A percentile compares a stretch with the other conserved stretches of the same genome.
These are phyloP conservation scores for Hygrocybe coccinea DNA, from an alignment of 768 basidiomycete genomes.

Conservation along the genomic window DNA sequence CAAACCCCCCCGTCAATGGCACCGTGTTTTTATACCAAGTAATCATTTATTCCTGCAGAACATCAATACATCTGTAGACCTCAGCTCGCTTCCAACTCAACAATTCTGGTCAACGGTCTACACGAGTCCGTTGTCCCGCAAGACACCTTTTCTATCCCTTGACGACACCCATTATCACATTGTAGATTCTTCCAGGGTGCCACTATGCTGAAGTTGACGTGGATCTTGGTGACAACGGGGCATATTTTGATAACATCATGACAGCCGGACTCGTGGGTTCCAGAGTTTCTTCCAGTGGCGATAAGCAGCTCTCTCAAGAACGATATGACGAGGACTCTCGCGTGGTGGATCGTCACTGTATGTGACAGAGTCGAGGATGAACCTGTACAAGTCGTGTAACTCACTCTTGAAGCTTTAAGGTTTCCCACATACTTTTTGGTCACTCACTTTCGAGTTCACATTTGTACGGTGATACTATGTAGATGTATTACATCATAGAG, in stretches of 20 bases:
- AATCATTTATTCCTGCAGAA: not conserved
- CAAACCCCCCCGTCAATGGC: not conserved
- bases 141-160: not conserved
- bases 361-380: not conserved
- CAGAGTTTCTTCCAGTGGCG: not conserved
- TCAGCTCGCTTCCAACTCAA: not conserved
- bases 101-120: not conserved
- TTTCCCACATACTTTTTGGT: no score
- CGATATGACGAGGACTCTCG: slow-evolving; percentile 16
- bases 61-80: not conserved
- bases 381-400: no score
- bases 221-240: slow-evolving; percentile 18
- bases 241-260: slow-evolving; percentile 16
- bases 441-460: no score
- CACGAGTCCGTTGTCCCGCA: not conserved
- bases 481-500: no score
- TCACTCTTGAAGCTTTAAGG: no score
- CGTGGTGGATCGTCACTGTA: slow-evolving; percentile 13
- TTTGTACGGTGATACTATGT: no score
- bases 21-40: not conserved
- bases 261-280: slow-evolving; percentile 20
- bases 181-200: slow-evolving; percentile 9
- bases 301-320: not conserved
- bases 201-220: slow-evolving; percentile 22
- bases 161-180: slow-evolving; percentile 13